phyloP scores from a whole-genome alignment of 2,329 filamentous ascomycete species.

The Exophiala lecanii-corni region DNA sequence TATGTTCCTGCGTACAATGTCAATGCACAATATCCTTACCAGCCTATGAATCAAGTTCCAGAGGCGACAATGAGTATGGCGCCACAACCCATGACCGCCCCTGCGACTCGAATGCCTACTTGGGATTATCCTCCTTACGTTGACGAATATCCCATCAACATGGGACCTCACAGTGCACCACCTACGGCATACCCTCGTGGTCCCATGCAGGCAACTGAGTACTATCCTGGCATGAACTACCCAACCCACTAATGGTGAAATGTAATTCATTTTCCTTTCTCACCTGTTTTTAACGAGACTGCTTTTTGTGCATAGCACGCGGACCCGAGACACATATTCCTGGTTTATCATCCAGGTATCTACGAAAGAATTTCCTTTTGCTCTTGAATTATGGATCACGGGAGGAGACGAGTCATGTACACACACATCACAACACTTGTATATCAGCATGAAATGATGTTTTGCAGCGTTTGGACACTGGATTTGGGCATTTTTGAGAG shows the following conservation, averaged over 20 bases:
- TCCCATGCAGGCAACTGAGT: constrained; percentile 18
- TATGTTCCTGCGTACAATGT: constrained; percentile 15
- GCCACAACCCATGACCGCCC: constrained; percentile 28
- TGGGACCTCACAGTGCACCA: constrained; percentile 26
- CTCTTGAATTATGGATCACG: constrained; percentile 6
- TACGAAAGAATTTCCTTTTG: constrained; percentile 1
- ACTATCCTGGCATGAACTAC: constrained; percentile 19
- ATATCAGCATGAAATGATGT: constrained; percentile 21
- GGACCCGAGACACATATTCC: constrained; percentile 2
- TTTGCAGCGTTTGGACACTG: constrained; percentile 18
- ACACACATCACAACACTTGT: constrained; percentile 15
- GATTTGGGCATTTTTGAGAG: constrained; percentile 5
- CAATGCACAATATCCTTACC: constrained; percentile 20
- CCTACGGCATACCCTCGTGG: constrained; percentile 21
- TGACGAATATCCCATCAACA: constrained; percentile 29
- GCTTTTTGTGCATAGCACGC: constrained; percentile 14
- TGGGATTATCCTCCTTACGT: constrained; percentile 38
- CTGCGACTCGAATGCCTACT: constrained; percentile 30
- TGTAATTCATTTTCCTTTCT: constrained; percentile 16
- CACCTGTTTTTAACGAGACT: constrained; percentile 18
- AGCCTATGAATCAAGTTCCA: constrained; percentile 15
- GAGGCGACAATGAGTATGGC: constrained; percentile 19
- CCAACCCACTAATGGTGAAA: constrained; percentile 13
- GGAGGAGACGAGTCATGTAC: constrained; percentile 17
- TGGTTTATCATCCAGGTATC: not conserved